Conservation (phyloP, 2,329 filamentous ascomycete genomes). For the Sarocladiaceae sp. region DNA sequence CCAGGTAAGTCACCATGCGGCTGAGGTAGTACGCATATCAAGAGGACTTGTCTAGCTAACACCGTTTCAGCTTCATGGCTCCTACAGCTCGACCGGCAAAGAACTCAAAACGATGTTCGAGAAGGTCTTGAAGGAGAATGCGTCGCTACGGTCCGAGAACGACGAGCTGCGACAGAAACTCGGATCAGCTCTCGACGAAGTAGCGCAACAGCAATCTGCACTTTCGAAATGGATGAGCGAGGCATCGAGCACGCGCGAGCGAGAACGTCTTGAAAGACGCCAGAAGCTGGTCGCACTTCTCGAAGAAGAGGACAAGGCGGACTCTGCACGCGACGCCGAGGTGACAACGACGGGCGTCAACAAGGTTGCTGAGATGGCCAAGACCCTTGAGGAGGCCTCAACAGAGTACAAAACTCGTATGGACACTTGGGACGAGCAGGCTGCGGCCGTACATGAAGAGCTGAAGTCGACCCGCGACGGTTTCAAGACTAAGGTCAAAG, state of each 20-base stretch:
- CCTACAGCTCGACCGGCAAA: constrained; percentile 74
- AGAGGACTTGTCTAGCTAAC: constrained; percentile 12
- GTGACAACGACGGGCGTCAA: constrained; percentile 1
- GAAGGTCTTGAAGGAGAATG: constrained; percentile 66
- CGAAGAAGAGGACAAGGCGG: constrained; percentile 7
- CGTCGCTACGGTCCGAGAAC: constrained; percentile 70
- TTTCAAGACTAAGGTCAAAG: constrained; percentile 75
- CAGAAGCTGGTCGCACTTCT: constrained; percentile 52
- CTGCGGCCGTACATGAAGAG: constrained; percentile 62
- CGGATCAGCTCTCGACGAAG: constrained; percentile 54
- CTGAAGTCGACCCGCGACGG: constrained; percentile 68
- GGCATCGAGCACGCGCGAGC: not conserved
- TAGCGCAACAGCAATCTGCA: constrained; percentile 4
- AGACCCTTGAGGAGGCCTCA: constrained; percentile 59
- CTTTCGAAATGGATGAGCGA: constrained; percentile 5
- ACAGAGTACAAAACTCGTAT: constrained; percentile 64
- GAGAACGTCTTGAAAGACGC: not conserved
- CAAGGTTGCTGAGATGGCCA: constrained; percentile 50
- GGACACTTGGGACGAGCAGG: constrained; percentile 65
- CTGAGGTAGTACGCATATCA: not conserved
- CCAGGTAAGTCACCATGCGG: constrained; percentile 36
- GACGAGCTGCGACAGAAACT: constrained; percentile 67
- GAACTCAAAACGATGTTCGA: constrained; percentile 87
- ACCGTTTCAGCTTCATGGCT: constrained; percentile 60
- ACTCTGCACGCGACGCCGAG: not conserved